These are phyloP conservation scores for Wickerhamia fluorescens DNA, from an alignment of 805 yeast species.

Conservation along the genomic window DNA sequence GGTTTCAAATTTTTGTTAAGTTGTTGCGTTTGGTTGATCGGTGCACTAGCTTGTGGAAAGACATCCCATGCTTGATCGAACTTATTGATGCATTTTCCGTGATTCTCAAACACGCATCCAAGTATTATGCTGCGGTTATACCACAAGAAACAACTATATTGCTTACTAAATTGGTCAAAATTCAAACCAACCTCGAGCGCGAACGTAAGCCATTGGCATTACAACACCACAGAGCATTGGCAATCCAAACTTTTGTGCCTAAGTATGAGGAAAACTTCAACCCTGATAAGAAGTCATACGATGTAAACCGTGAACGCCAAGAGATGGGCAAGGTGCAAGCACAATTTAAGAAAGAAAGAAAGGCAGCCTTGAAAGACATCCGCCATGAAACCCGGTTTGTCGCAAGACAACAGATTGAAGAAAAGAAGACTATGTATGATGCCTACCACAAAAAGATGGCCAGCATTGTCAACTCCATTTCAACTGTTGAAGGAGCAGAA, in stretches of 20 bases:
- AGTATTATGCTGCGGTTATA: conserved; percentile 23
- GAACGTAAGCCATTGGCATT: conserved; percentile 57
- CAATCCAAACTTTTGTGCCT: conserved; percentile 82
- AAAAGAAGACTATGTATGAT: conserved; percentile 65
- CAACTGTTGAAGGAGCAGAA: conserved; percentile 92
- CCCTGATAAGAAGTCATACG: conserved; percentile 90
- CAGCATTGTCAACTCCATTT: conserved; percentile 74
- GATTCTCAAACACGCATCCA: conserved; percentile 35
- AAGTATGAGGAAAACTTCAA: conserved; percentile 93
- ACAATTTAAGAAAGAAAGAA: conserved; percentile 86
- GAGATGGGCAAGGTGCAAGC: conserved; percentile 79
- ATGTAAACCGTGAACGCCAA: conserved; percentile 70
- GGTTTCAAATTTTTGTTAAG: conserved; percentile 27
- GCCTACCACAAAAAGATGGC: conserved; percentile 90
- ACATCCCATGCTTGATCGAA: conserved; percentile 55
- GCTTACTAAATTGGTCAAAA: conserved; percentile 41
- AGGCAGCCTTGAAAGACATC: conserved; percentile 79
- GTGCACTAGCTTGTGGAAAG: conserved; percentile 47
- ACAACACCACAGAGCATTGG: conserved; percentile 78
- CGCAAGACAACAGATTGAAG: conserved; percentile 76
- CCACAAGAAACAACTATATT: conserved; percentile 35
- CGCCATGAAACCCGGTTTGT: conserved; percentile 84
- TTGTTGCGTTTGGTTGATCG: conserved; percentile 24
- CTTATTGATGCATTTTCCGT: conserved; percentile 41
- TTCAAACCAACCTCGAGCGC: conserved; percentile 26